These are phyloP conservation scores for Trichoderma gamsii DNA, from an alignment of 495 filamentous ascomycete genomes.

Conservation along the genomic window DNA sequence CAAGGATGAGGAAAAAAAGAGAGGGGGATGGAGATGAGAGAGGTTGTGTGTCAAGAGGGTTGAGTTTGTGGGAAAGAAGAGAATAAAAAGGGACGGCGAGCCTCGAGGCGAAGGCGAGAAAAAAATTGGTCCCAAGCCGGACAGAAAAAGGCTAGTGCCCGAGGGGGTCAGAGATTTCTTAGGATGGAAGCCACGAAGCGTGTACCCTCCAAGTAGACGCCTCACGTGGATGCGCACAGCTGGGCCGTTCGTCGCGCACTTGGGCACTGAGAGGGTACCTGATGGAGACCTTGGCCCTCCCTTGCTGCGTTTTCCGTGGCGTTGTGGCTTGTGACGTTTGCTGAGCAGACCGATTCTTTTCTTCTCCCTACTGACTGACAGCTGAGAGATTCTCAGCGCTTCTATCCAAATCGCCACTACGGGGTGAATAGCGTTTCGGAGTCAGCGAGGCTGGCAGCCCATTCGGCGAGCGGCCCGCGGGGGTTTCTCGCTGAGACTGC, in stretches of 20 bases:
- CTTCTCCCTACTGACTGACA: background rate
- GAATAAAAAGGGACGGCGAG: slow-evolving; percentile 22
- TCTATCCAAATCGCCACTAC: slow-evolving; percentile 5
- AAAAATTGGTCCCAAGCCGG: slow-evolving; percentile 15
- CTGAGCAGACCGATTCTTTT: slow-evolving; percentile 10
- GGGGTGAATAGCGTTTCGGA: background rate
- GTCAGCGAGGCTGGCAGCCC: background rate
- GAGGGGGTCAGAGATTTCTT: slow-evolving; percentile 7
- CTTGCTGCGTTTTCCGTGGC: background rate
- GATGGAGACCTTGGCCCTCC: background rate
- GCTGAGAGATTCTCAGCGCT: slow-evolving; percentile 1
- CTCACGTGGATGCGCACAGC: background rate
- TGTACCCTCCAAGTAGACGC: background rate
- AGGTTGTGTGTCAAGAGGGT: background rate
- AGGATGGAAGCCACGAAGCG: background rate
- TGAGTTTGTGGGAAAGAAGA: slow-evolving; percentile 19
- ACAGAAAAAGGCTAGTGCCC: slow-evolving; percentile 12
- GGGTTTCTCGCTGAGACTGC: background rate
- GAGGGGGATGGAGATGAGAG: slow-evolving; percentile 18
- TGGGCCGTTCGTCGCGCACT: background rate
- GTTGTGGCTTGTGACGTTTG: slow-evolving; percentile 8
- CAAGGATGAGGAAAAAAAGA: slow-evolving; percentile 22
- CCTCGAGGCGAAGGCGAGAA: slow-evolving; percentile 20
- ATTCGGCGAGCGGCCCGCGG: background rate
- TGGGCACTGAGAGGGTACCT: background rate